Evolutionary conservation across 2,329 filamentous ascomycete species (phyloP).

Genomic region (Neofusicoccum laricinum): DNA sequence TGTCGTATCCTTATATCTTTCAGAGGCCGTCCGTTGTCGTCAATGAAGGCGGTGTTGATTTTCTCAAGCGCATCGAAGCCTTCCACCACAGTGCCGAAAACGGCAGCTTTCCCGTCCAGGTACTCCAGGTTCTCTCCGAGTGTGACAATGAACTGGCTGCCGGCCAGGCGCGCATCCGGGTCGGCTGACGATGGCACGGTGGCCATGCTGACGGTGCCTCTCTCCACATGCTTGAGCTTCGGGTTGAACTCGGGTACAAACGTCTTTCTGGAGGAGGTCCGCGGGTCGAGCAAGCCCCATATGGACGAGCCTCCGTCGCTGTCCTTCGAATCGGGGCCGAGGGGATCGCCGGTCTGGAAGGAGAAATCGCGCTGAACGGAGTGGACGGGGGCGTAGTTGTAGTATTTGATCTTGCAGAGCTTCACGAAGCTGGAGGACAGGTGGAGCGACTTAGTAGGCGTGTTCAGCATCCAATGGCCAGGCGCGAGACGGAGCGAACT

Average conservation of each 20-base stretch:
- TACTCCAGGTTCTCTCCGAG: conserved; percentile 86
- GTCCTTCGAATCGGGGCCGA: conserved; percentile 77
- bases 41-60: conserved; percentile 85
- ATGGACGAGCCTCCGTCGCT: conserved; percentile 93
- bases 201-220: conserved; percentile 97
- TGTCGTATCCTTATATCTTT: conserved; percentile 95
- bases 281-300: conserved; percentile 75
- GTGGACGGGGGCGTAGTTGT: conserved; percentile 93
- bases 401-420: conserved; percentile 98
- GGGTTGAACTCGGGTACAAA: conserved; percentile 83
- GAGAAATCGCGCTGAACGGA: conserved; percentile 93
- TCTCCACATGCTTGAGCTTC: conserved; percentile 83
- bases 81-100: conserved; percentile 94
- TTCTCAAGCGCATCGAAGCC: conserved; percentile 92
- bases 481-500: conserved; percentile 39
- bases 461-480: conserved; percentile 51
- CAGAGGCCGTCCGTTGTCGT: conserved; percentile 79
- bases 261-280: conserved; percentile 61
- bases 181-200: conserved; percentile 74
- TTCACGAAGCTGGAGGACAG: conserved; percentile 76
- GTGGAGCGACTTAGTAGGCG: conserved; percentile 48
- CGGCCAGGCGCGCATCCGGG: conserved; percentile 77
- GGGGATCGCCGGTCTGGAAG: conserved; percentile 91
- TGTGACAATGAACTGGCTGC: conserved; percentile 91
- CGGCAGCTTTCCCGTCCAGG: conserved; percentile 87